phyloP scores from a whole-genome alignment of 441 rosid species.

The Aquilaria agallochum region DNA sequence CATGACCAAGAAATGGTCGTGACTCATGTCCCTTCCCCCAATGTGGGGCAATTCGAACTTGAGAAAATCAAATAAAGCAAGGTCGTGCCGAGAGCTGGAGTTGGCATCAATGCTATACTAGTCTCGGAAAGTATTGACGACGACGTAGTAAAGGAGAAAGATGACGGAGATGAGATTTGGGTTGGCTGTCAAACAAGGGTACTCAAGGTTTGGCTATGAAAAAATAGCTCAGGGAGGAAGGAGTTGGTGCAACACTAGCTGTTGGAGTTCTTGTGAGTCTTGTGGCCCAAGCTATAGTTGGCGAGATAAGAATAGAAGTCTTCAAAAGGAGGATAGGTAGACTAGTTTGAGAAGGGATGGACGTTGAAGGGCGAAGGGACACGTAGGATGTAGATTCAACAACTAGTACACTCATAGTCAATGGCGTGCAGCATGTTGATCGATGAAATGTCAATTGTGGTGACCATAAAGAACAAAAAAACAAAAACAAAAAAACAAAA shows the following conservation, averaged over 20 bases:
- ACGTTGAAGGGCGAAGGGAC: slow-evolving; percentile 78
- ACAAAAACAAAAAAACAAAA: slow-evolving; percentile 18
- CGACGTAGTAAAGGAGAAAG: slow-evolving; percentile 77
- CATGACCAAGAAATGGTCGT: slow-evolving; percentile 86
- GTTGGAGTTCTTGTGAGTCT: slow-evolving; percentile 70
- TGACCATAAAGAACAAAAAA: slow-evolving; percentile 23
- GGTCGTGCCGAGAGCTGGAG: slow-evolving; percentile 62
- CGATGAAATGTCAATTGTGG: slow-evolving; percentile 13
- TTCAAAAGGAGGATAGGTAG: slow-evolving; percentile 51
- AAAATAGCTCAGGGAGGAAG: slow-evolving; percentile 58
- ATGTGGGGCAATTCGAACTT: slow-evolving; percentile 32
- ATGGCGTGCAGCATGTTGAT: background rate
- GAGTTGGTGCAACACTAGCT: slow-evolving; percentile 89
- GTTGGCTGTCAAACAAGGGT: slow-evolving; percentile 75
- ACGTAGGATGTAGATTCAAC: slow-evolving; percentile 83
- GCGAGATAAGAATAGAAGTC: slow-evolving; percentile 64
- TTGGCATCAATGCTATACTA: slow-evolving; percentile 72
- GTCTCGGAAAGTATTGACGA: slow-evolving; percentile 66
- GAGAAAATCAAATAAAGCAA: slow-evolving; percentile 17
- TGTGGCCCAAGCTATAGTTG: slow-evolving; percentile 85
- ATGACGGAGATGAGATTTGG: slow-evolving; percentile 61
- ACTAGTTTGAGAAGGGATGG: slow-evolving; percentile 76
- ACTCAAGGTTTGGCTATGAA: slow-evolving; percentile 83
- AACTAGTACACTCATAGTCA: slow-evolving; percentile 42
- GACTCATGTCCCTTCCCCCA: slow-evolving; percentile 55